Conservation (phyloP, 2,329 filamentous ascomycete genomes). For the Clarireedia paspali region DNA sequence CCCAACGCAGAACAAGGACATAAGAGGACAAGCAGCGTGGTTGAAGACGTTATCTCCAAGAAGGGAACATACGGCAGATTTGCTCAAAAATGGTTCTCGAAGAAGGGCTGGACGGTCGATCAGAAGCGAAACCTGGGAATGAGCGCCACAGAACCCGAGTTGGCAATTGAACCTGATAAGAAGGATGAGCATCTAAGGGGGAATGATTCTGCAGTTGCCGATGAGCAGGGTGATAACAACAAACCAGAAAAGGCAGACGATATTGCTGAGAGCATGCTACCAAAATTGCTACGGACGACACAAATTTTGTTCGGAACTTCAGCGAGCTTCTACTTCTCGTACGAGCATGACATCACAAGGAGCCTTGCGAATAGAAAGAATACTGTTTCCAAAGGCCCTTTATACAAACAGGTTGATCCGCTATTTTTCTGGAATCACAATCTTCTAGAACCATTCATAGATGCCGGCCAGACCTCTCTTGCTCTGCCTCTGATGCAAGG, state of each 20-base stretch:
- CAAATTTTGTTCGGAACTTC: slow-evolving; percentile 78
- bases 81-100: slow-evolving; percentile 85
- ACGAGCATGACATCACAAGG: slow-evolving; percentile 86
- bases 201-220: background rate
- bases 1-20: slow-evolving; percentile 9
- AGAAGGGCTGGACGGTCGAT: slow-evolving; percentile 69
- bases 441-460: slow-evolving; percentile 65
- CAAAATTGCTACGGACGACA: slow-evolving; percentile 76
- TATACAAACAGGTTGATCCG: slow-evolving; percentile 67
- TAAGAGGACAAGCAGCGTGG: slow-evolving; percentile 53
- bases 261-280: slow-evolving; percentile 46
- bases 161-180: background rate
- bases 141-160: slow-evolving; percentile 36
- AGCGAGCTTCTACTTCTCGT: slow-evolving; percentile 88
- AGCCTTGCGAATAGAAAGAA: slow-evolving; percentile 39
- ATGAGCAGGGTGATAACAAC: background rate
- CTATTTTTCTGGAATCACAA: slow-evolving; percentile 88
- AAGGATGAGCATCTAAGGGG: background rate
- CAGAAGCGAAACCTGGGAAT: slow-evolving; percentile 63
- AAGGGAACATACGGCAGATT: slow-evolving; percentile 84
- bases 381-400: slow-evolving; percentile 45
- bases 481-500: slow-evolving; percentile 84
- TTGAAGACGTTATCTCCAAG: slow-evolving; percentile 78
- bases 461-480: slow-evolving; percentile 62
- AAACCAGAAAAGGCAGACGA: slow-evolving; percentile 6